A percentile compares a stretch with the other conserved stretches of the same genome.
These are phyloP conservation scores for Phytophthora brassicae DNA, from an alignment of 352 stramenopile genomes.

Conservation along the genomic window DNA sequence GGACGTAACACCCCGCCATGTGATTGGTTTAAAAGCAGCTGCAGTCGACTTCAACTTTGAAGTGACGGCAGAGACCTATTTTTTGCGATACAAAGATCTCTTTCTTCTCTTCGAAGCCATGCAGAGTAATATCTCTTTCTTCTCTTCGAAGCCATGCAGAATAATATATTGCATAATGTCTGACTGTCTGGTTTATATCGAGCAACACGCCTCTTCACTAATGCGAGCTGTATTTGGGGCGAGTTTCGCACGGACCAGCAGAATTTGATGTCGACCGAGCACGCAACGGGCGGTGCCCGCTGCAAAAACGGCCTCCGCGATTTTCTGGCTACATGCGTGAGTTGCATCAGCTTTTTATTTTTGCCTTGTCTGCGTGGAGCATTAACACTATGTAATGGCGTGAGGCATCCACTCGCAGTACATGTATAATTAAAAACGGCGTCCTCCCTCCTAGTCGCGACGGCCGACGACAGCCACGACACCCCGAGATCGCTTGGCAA, in stretches of 20 bases:
- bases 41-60: conserved; percentile 22
- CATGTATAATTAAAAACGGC: too few species aligned
- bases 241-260: too few species aligned
- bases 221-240: too few species aligned
- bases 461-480: conserved; percentile 8
- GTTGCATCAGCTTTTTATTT: not conserved
- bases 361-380: conserved; percentile 3
- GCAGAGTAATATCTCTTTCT: too few species aligned
- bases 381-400: conserved; percentile 13
- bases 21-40: conserved; percentile 26
- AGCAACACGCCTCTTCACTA: too few species aligned
- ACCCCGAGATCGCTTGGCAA: not conserved
- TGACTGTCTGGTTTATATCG: too few species aligned
- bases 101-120: too few species aligned
- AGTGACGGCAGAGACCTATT: too few species aligned
- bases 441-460: conserved; percentile 27
- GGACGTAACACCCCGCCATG: not conserved
- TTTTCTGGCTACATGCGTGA: too few species aligned
- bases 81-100: too few species aligned
- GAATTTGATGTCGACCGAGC: not conserved
- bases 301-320: not conserved
- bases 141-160: too few species aligned
- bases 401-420: not conserved
- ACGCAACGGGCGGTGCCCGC: not conserved
- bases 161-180: too few species aligned